Evolutionary conservation across 176 grass and related monocot genomes (phyloP), one percentile per base, ranked within the genome.

Genomic region (Phyllostachys edulis): DNA sequence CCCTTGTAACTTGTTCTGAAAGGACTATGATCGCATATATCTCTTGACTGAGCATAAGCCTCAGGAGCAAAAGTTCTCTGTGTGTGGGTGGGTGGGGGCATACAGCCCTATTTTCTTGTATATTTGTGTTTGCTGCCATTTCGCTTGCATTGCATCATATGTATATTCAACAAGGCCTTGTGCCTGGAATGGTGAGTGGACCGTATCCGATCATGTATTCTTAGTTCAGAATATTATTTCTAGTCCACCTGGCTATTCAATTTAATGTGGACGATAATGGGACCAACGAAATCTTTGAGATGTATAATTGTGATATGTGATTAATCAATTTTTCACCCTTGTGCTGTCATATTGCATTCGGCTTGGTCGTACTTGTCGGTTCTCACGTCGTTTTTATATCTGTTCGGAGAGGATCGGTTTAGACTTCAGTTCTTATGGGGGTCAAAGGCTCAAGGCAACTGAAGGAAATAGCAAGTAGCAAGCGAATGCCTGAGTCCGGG

Each of bases 21-120:
- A 78, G 47, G 27, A 64, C 4, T 26, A 52, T 51, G 29, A 70
- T 65, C 34, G 45, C 63, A 23, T 80, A 26, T 75, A 38, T 49
- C 50, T 40, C 38, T 24, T 18, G n/a, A 4, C 23, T 78, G 64
- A 67, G 73, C 57, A 7, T 65, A 34, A 44, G 57, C 37, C 46
- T 29, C 39, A 24, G 64, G 9, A 67, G 37, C 6, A 18, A 18
- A 9, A 29, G 44, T 66, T 59, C 42, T 21, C 1, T 29, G 29
- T 29, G 29, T 29, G 29, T 29, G 29, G 29, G 29, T 29, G 29
- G 29, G 0, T 29, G 3, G 18, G 40, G 55, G 7, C 60, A 51
- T 80, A 23, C 70, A 63, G 71, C 77, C 18, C 42, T 41, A 63
- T 57, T 69, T 78, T 74, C 63, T 69, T 85, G 89, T 90, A 87